Evolutionary conservation across 805 yeast species (phyloP).

Genomic region (Ogataea paradorogensis): DNA sequence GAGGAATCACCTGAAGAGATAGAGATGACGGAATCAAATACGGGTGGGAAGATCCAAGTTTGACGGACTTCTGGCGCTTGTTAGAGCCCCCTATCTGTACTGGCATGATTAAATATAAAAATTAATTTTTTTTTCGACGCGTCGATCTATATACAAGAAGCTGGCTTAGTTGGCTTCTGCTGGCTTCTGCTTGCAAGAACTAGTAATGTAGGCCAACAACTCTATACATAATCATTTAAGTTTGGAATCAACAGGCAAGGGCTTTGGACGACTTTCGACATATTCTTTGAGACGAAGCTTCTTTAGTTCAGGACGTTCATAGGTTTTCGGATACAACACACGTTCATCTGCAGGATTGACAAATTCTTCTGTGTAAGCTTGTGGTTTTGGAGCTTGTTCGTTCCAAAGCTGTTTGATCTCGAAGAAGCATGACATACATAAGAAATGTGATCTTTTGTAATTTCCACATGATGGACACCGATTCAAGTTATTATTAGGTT

Average conservation of each 20-base stretch:
- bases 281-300: slow-evolving; percentile 54
- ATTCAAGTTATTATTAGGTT: slow-evolving; percentile 70
- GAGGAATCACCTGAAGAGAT: slow-evolving; percentile 38
- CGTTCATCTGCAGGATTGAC: slow-evolving; percentile 57
- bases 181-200: background rate
- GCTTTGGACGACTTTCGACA: slow-evolving; percentile 50
- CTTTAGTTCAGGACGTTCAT: slow-evolving; percentile 42
- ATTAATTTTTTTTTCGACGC: slow-evolving; percentile 10
- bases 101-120: slow-evolving; percentile 1
- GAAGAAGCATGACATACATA: slow-evolving; percentile 89
- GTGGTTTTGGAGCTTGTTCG: slow-evolving; percentile 31
- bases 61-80: slow-evolving; percentile 5
- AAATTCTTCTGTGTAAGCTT: slow-evolving; percentile 41
- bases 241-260: slow-evolving; percentile 46
- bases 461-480: slow-evolving; percentile 97
- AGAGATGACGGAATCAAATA: slow-evolving; percentile 21
- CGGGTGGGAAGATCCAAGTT: slow-evolving; percentile 9
- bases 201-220: background rate
- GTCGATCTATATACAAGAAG: slow-evolving; percentile 13
- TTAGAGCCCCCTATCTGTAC: background rate
- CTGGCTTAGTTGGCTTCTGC: background rate
- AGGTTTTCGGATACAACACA: slow-evolving; percentile 73
- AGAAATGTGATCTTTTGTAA: slow-evolving; percentile 81
- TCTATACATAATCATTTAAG: background rate
- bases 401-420: slow-evolving; percentile 76